phyloP scores from a whole-genome alignment of 306 rosid species.

The Glycine tomentella region DNA sequence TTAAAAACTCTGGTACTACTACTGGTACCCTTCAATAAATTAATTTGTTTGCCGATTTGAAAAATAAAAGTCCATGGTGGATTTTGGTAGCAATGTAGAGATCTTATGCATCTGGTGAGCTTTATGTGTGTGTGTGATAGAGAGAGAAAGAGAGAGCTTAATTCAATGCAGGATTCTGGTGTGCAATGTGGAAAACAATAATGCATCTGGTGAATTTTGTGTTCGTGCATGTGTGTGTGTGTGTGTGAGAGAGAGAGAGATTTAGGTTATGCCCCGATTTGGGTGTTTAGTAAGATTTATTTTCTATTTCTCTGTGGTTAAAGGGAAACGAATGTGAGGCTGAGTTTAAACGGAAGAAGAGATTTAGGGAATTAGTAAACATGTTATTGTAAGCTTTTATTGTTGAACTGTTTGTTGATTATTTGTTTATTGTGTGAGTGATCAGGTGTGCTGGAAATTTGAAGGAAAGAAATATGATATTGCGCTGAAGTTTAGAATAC shows the following conservation, averaged over 20 bases:
- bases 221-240: neutral
- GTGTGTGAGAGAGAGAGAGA: neutral
- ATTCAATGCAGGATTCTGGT: neutral
- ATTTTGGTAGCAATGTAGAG: too few relatives aligned
- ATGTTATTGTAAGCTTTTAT: neutral
- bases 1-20: too few relatives aligned
- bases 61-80: too few relatives aligned
- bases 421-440: slow-evolving; percentile 29
- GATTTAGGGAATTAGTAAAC: neutral
- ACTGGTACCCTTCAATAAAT: too few relatives aligned
- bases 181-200: neutral
- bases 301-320: neutral
- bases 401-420: slow-evolving; percentile 13
- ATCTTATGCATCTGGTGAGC: neutral
- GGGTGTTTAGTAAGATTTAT: neutral
- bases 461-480: slow-evolving; percentile 73
- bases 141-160: neutral
- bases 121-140: neutral
- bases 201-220: neutral
- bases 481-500: slow-evolving; percentile 60
- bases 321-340: neutral
- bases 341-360: neutral
- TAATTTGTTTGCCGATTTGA: too few relatives aligned
- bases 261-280: neutral
- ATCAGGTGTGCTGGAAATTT: slow-evolving; percentile 78